Conservation (phyloP, 108 stramenopile species). For the Seminavis robusta region DNA sequence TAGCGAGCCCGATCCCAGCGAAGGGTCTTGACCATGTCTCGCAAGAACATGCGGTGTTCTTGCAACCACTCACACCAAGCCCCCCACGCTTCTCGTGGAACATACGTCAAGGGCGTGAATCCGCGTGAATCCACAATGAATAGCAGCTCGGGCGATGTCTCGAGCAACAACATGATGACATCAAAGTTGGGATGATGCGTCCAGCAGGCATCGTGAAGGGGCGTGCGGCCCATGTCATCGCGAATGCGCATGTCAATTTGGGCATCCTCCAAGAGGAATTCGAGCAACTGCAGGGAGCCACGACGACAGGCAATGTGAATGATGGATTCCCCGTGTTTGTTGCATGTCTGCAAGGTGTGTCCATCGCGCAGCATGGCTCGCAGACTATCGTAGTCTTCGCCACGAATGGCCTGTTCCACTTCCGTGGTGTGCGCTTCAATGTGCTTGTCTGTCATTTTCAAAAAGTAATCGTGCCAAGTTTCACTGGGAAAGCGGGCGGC, state of each 20-base stretch:
- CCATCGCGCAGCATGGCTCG: constrained; percentile 27
- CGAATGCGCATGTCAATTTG: constrained; percentile 16
- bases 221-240: constrained; percentile 58
- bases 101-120: constrained; percentile 39
- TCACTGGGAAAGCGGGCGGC: no score
- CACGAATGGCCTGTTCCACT: constrained; percentile 52
- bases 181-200: constrained; percentile 32
- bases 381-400: constrained; percentile 44
- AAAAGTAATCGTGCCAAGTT: constrained; percentile 21
- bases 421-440: constrained; percentile 52
- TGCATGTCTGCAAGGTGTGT: constrained; percentile 35
- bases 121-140: constrained; percentile 36
- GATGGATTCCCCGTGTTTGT: constrained; percentile 60
- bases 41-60: no score
- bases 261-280: constrained; percentile 41
- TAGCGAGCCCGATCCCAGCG: no score
- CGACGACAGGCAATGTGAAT: constrained; percentile 66
- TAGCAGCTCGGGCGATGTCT: constrained; percentile 28
- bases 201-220: constrained; percentile 70
- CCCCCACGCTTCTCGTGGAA: constrained; percentile 24
- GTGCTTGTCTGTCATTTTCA: constrained; percentile 26
- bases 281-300: constrained; percentile 26
- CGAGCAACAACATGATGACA: constrained; percentile 27
- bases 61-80: constrained; percentile 59
- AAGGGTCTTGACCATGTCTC: no score